Conservation (phyloP, 2,329 filamentous ascomycete species). For the Exophiala sideris region DNA sequence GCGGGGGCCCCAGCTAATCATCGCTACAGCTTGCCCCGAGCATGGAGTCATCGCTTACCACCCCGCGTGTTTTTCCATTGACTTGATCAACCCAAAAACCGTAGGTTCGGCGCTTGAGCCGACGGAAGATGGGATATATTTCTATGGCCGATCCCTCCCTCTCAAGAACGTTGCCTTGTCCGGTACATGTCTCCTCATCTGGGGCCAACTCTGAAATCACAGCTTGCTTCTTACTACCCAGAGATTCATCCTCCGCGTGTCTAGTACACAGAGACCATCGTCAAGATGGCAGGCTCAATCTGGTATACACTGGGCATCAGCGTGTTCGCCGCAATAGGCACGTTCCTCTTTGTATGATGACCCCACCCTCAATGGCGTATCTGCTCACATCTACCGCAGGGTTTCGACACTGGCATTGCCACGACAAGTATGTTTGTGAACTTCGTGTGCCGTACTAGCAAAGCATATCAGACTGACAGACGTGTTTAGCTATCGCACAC, state of each 20-base stretch:
- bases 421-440: conserved; percentile 48
- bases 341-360: conserved; percentile 54
- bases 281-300: conserved; percentile 33
- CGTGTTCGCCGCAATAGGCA: conserved; percentile 57
- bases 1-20: background rate
- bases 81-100: background rate
- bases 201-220: background rate
- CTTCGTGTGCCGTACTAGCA: conserved; percentile 23
- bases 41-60: background rate
- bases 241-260: background rate
- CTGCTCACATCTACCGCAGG: conserved; percentile 35
- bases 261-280: background rate
- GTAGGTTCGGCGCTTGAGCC: background rate
- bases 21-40: background rate
- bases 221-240: background rate
- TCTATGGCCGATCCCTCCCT: background rate
- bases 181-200: background rate
- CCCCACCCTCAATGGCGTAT: background rate
- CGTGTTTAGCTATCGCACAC: conserved; percentile 50
- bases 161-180: background rate
- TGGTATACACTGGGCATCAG: conserved; percentile 52
- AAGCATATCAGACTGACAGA: conserved; percentile 29
- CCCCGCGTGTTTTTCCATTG: background rate
- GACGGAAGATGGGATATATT: background rate
- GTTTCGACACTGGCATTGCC: conserved; percentile 59